These are phyloP conservation scores for Colletotrichum costaricense DNA, from an alignment of 2,329 filamentous ascomycete species.

Conservation along the genomic window DNA sequence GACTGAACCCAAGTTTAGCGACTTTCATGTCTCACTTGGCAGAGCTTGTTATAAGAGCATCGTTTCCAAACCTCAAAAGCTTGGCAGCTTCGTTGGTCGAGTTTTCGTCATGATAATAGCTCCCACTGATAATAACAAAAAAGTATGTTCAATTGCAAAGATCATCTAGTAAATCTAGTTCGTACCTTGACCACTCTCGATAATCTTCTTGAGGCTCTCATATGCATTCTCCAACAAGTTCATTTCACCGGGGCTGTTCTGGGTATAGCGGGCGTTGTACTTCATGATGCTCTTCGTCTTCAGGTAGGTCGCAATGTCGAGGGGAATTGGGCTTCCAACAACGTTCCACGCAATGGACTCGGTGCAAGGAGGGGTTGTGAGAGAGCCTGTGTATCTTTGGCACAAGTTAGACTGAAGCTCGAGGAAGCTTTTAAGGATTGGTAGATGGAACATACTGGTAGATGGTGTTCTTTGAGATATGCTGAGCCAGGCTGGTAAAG, in stretches of 20 bases:
- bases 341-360: constrained; percentile 67
- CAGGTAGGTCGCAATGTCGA: constrained; percentile 62
- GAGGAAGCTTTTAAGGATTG: no score
- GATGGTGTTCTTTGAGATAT: constrained; percentile 51
- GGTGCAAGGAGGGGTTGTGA: constrained; percentile 73
- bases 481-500: constrained; percentile 53
- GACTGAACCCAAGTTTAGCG: constrained; percentile 18
- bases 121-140: background rate
- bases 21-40: constrained; percentile 13
- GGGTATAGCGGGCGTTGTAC: constrained; percentile 66
- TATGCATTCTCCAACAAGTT: constrained; percentile 52
- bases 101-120: no score
- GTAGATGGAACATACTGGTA: constrained; percentile 47
- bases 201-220: constrained; percentile 20
- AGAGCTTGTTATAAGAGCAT: background rate
- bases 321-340: constrained; percentile 56
- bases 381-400: constrained; percentile 64
- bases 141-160: background rate
- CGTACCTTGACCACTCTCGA: constrained; percentile 6
- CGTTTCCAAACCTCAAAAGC: background rate
- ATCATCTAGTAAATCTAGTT: constrained; percentile 20
- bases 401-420: background rate
- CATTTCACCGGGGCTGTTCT: constrained; percentile 57
- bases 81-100: background rate
- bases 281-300: constrained; percentile 63